A percentile compares a stretch with the other conserved stretches of the same genome.
These are phyloP conservation scores for Lentithecium fluviatile DNA, from an alignment of 495 filamentous ascomycete genomes.

Conservation along the genomic window DNA sequence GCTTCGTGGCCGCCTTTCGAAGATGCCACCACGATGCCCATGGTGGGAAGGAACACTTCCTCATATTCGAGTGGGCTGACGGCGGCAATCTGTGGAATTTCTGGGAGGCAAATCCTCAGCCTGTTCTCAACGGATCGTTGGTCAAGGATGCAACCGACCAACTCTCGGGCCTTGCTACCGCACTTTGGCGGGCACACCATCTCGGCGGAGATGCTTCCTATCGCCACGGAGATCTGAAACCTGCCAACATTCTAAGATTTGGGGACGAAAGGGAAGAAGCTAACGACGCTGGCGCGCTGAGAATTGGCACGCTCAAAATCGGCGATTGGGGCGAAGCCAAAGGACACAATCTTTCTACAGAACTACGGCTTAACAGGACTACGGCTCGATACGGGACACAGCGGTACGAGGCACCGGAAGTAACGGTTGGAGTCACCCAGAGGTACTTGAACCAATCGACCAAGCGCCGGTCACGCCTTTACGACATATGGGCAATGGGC, in stretches of 20 bases:
- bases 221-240: slow-evolving; percentile 11
- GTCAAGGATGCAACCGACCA: background rate
- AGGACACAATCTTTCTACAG: background rate
- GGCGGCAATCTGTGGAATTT: background rate
- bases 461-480: background rate
- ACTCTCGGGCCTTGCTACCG: background rate
- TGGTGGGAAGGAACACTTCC: background rate
- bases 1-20: background rate
- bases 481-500: slow-evolving; percentile 10
- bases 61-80: background rate
- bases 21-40: background rate
- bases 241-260: slow-evolving; percentile 5
- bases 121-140: background rate
- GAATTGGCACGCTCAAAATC: background rate
- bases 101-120: background rate
- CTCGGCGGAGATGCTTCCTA: background rate
- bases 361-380: background rate
- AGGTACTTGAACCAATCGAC: background rate
- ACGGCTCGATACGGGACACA: background rate
- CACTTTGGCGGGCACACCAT: background rate
- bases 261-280: background rate
- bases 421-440: background rate
- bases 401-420: background rate
- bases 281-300: background rate
- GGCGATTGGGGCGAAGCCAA: background rate